These are phyloP conservation scores for Sextonia rubra DNA, from an alignment of 164 flowering plant species.

Conservation along the genomic window DNA sequence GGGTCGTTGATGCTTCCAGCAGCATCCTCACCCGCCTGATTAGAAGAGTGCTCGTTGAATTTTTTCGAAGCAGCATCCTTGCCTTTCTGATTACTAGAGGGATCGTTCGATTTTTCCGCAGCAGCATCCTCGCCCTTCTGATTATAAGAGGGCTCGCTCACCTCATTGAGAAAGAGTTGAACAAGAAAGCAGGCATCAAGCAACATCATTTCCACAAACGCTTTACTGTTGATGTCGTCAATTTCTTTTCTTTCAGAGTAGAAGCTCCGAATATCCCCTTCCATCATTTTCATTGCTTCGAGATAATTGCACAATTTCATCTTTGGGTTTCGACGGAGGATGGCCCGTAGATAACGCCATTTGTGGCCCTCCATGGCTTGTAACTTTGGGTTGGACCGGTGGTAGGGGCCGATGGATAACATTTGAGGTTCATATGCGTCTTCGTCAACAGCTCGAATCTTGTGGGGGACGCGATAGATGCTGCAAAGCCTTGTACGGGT, in stretches of 20 bases:
- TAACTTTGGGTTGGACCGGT: neutral
- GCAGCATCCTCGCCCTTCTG: neutral
- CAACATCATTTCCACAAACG: constrained; percentile 2
- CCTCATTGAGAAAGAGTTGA: neutral
- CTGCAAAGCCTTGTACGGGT: neutral
- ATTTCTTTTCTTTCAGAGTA: neutral
- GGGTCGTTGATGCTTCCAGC: neutral
- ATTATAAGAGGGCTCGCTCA: too few relatives aligned
- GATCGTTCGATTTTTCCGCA: too few relatives aligned
- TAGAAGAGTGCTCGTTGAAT: too few relatives aligned
- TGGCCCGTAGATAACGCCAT: neutral
- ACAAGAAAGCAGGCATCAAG: neutral
- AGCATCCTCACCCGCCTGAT: too few relatives aligned
- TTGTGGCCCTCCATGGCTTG: constrained; percentile 2
- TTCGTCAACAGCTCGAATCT: neutral
- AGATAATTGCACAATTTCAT: neutral
- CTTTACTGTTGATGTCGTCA: neutral
- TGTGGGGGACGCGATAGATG: neutral
- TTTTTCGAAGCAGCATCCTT: too few relatives aligned
- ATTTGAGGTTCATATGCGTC: neutral
- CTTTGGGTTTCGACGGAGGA: neutral
- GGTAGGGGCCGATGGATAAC: neutral
- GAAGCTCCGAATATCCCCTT: neutral
- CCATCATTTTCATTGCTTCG: neutral
- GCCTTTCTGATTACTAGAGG: too few relatives aligned